Percentiles rank a stretch among this genome's conserved stretches.
Conservation (phyloP, 345 rosid genomes). For the Camelina laxa region DNA sequence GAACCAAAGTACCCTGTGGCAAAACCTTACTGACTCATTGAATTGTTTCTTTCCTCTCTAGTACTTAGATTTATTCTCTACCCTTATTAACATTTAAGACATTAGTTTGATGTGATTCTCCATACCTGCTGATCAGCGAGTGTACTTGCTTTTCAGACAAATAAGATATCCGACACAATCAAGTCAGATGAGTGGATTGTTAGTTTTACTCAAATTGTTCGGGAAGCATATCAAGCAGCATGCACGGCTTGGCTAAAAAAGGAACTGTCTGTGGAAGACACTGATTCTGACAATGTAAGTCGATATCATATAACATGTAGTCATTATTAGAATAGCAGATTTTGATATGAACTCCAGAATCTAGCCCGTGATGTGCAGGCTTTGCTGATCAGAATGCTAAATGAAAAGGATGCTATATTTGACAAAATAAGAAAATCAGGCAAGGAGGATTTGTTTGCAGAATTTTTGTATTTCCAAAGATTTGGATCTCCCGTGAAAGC, state of each 20-base stretch:
- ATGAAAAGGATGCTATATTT: constrained; percentile 61
- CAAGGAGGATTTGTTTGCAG: constrained; percentile 85
- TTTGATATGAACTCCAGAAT: constrained; percentile 22
- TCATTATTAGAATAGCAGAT: constrained; percentile 19
- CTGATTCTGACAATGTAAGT: constrained; percentile 55
- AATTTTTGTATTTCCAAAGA: constrained; percentile 64
- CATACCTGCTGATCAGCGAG: constrained; percentile 28
- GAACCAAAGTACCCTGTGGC: not conserved
- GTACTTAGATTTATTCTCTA: not conserved
- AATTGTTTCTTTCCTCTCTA: not conserved
- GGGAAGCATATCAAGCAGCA: constrained; percentile 55
- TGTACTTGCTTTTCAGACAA: constrained; percentile 59
- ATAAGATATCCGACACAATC: constrained; percentile 41
- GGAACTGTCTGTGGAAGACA: constrained; percentile 56
- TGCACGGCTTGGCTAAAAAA: constrained; percentile 71
- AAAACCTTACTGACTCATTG: not conserved
- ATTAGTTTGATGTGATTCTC: constrained; percentile 11
- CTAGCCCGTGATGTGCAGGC: constrained; percentile 50
- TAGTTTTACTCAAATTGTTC: constrained; percentile 53
- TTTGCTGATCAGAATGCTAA: constrained; percentile 63
- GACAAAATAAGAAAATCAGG: constrained; percentile 73
- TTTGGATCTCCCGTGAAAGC: constrained; percentile 62
- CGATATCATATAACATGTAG: constrained; percentile 9
- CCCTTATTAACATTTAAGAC: not conserved
- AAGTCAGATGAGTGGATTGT: constrained; percentile 58